phyloP scores from a whole-genome alignment of 2,329 filamentous ascomycete species.

The Aspergillus tubingensis region DNA sequence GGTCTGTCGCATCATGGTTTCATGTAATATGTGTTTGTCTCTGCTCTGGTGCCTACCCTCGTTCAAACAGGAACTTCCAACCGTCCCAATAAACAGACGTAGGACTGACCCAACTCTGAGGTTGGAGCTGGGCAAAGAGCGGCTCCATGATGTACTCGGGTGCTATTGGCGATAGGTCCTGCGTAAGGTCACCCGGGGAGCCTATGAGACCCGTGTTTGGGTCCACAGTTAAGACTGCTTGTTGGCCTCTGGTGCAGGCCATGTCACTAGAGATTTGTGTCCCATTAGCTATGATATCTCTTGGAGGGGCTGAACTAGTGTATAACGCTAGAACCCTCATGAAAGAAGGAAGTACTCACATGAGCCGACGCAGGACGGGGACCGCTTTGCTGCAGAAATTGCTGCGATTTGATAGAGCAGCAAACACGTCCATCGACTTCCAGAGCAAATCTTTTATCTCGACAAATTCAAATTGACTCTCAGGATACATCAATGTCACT shows the following conservation, averaged over 20 bases:
- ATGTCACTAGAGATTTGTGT: slow-evolving; percentile 22
- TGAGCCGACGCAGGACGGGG: slow-evolving; percentile 36
- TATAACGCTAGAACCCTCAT: background rate
- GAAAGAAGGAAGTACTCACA: slow-evolving; percentile 25
- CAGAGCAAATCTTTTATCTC: slow-evolving; percentile 32
- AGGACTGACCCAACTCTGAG: slow-evolving; percentile 38
- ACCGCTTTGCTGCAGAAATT: slow-evolving; percentile 41
- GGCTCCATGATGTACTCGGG: slow-evolving; percentile 15
- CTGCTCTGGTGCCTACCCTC: background rate
- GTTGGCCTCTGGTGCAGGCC: slow-evolving; percentile 22
- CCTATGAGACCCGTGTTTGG: slow-evolving; percentile 13
- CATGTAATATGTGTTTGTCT: no score
- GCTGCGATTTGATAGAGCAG: slow-evolving; percentile 36
- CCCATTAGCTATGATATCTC: background rate
- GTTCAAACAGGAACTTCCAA: slow-evolving; percentile 13
- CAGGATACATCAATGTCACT: slow-evolving; percentile 31
- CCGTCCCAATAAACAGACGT: slow-evolving; percentile 33
- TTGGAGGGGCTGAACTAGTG: no score
- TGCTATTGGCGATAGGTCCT: slow-evolving; percentile 7
- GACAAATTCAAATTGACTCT: slow-evolving; percentile 31
- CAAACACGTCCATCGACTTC: slow-evolving; percentile 36
- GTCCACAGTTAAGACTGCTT: slow-evolving; percentile 13
- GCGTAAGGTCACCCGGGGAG: slow-evolving; percentile 16
- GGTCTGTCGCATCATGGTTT: background rate
- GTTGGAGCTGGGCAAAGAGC: slow-evolving; percentile 29